Evolutionary conservation across 1,284 basidiomycete genomes (phyloP), one percentile per base, ranked within the genome.

Genomic region (Ceratobasidium papillatum): DNA sequence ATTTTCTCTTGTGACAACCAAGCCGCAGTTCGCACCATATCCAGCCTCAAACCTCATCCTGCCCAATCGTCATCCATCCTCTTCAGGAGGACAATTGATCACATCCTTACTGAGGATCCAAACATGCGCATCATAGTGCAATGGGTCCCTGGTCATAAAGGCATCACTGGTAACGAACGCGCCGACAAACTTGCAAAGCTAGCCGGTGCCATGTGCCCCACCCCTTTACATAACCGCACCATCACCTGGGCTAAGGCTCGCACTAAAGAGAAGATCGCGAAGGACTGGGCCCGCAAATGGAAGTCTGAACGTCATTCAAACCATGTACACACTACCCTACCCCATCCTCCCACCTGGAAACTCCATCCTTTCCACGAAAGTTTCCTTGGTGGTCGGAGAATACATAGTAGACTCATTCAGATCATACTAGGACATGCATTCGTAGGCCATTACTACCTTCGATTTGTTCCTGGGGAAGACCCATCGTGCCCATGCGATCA

Each of bases 121-220:
- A 8, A 22, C 45, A 22, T 65, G 1, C 1, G 19, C 47, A 36
- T 76, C 1, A 30, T n/a, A 8, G 7, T 77, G 7, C 30, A 30
- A 14, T 77, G 76, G 74, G 64, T 76, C 62, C 74, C 76, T 5
- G 68, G 77, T 1, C 76, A 77, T 41, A 51, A 64, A 41, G 75
- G 49, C 5, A 49, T 77, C 36, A 9, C 14, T 11, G 77, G 77
- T 8, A 78, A 78, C 62, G 77, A 77, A 49, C 0, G 34, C 4
- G 75, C 72, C 0, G 77, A 77, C 36, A 17, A 1, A 11, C 9
- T 30, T 11, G 76, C 77, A 22, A 77, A 78, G 30, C 43, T 65
- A n/a, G 76, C 52, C n/a, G 66, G 64, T 1, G 38, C 51, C 7
- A 22, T 51, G 1, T 25, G 30, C 52, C 64, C 74, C 11, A 36